Percentiles rank a stretch among this genome's conserved stretches.
phyloP scores from a whole-genome alignment of 495 filamentous ascomycete species.

The Ascodesmis nigricans region DNA sequence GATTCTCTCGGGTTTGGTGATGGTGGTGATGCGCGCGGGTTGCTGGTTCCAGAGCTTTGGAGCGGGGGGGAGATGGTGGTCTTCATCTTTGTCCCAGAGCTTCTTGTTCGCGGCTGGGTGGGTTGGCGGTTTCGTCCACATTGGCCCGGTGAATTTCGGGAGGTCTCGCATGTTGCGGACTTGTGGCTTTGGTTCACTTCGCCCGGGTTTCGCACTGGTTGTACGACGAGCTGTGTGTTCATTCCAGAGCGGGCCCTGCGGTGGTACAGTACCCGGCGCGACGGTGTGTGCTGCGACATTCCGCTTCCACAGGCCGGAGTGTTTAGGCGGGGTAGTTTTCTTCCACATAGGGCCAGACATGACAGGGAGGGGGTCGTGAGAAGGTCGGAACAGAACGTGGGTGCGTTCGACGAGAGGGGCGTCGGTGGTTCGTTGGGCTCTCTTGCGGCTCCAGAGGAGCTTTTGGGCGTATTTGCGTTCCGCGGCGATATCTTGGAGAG shows the following conservation, averaged over 20 bases:
- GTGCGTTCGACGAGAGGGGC: slow-evolving; percentile 10
- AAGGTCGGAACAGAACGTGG: slow-evolving; percentile 7
- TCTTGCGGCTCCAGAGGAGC: slow-evolving; percentile 8
- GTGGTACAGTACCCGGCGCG: background rate
- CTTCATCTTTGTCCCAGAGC: slow-evolving; percentile 1
- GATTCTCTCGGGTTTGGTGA: too few species aligned
- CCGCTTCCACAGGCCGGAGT: slow-evolving; percentile 8
- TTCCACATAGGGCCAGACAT: slow-evolving; percentile 14
- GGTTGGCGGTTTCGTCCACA: slow-evolving; percentile 13
- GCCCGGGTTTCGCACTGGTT: slow-evolving; percentile 11
- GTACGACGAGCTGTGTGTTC: slow-evolving; percentile 12
- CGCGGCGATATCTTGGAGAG: slow-evolving; percentile 4
- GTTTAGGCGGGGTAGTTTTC: slow-evolving; percentile 4
- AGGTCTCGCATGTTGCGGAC: slow-evolving; percentile 4
- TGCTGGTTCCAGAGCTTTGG: too few species aligned
- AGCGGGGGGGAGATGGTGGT: too few species aligned
- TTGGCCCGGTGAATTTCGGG: slow-evolving; percentile 7
- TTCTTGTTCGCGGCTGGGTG: slow-evolving; percentile 3
- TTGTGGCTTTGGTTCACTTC: slow-evolving; percentile 7
- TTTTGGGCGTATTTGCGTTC: slow-evolving; percentile 7
- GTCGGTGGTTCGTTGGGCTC: slow-evolving; percentile 10
- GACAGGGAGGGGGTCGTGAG: slow-evolving; percentile 8
- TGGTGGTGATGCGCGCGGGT: too few species aligned
- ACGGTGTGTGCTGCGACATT: slow-evolving; percentile 3
- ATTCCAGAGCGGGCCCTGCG: slow-evolving; percentile 11